Evolutionary conservation across 768 basidiomycete species (phyloP).

Genomic region (Omphalotus guepiniiformis): DNA sequence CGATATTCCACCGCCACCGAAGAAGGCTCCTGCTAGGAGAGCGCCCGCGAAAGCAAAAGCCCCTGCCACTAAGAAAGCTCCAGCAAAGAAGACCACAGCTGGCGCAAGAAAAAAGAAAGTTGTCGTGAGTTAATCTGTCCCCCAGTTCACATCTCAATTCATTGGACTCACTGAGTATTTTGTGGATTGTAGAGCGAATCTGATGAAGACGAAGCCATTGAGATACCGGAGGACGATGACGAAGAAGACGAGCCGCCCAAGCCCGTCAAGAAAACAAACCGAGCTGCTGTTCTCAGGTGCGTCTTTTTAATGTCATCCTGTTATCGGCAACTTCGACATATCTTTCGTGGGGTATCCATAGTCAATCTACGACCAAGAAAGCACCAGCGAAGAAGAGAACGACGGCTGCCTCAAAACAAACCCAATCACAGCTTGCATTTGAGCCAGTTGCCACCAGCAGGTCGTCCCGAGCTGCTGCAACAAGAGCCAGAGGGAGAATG

Average conservation of each 20-base stretch:
- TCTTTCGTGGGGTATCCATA: constrained; percentile 12
- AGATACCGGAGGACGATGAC: constrained; percentile 52
- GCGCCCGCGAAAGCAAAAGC: constrained; percentile 25
- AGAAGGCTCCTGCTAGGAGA: constrained; percentile 34
- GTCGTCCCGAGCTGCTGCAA: constrained; percentile 64
- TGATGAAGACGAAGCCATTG: constrained; percentile 49
- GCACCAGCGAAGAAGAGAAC: constrained; percentile 50
- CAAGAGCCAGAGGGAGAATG: constrained; percentile 61
- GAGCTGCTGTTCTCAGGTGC: constrained; percentile 65
- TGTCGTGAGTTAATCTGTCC: constrained; percentile 18
- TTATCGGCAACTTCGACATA: neutral
- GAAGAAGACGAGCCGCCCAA: constrained; percentile 44
- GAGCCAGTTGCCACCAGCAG: constrained; percentile 48
- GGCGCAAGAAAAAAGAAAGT: constrained; percentile 48
- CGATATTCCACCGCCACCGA: constrained; percentile 34
- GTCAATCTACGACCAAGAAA: constrained; percentile 43
- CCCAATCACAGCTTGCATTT: constrained; percentile 60
- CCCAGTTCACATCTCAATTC: neutral
- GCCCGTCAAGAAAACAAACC: constrained; percentile 51
- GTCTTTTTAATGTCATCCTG: constrained; percentile 13
- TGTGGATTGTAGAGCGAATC: constrained; percentile 43
- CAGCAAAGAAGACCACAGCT: constrained; percentile 38
- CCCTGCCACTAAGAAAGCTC: constrained; percentile 20
- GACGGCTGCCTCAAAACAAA: constrained; percentile 30
- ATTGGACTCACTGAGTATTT: constrained; percentile 3